phyloP scores from a whole-genome alignment of 768 basidiomycete genomes.

The Krasilnikovozyma curviuscula region DNA sequence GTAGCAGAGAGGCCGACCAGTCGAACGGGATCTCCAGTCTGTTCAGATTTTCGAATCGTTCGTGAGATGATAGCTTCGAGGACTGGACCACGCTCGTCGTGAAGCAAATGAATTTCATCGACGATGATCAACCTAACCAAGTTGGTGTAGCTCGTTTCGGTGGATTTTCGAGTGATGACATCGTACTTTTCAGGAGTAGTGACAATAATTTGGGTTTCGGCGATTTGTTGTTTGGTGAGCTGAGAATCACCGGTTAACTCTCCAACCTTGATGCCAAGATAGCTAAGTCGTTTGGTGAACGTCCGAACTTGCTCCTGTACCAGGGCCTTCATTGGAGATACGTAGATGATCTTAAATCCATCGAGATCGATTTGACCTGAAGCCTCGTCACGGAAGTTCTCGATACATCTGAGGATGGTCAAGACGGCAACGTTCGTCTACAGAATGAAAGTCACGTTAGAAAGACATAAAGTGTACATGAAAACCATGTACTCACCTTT shows the following conservation, averaged over 20 bases:
- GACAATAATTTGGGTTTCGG: conserved; percentile 93
- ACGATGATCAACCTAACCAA: conserved; percentile 90
- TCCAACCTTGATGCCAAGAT: conserved; percentile 63
- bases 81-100: conserved; percentile 95
- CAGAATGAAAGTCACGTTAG: conserved; percentile 10
- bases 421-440: conserved; percentile 98
- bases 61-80: conserved; percentile 76
- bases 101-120: conserved; percentile 91
- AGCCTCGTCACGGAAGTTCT: conserved; percentile 64
- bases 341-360: conserved; percentile 88
- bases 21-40: conserved; percentile 78
- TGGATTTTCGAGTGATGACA: conserved; percentile 93
- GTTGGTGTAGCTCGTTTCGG: conserved; percentile 91
- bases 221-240: conserved; percentile 92
- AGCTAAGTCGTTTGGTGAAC: conserved; percentile 53
- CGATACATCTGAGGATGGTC: conserved; percentile 73
- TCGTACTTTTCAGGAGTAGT: conserved; percentile 99
- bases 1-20: conserved; percentile 91
- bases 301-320: conserved; percentile 98
- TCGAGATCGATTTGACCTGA: conserved; percentile 67
- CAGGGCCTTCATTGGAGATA: conserved; percentile 97
- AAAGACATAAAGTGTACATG: neutral
- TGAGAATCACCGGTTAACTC: conserved; percentile 95
- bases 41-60: conserved; percentile 83
- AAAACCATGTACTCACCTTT: conserved; percentile 41